Evolutionary conservation across 495 filamentous ascomycete genomes (phyloP), one percentile per base, ranked within the genome.

Genomic region (Diplogelasinospora grovesii): DNA sequence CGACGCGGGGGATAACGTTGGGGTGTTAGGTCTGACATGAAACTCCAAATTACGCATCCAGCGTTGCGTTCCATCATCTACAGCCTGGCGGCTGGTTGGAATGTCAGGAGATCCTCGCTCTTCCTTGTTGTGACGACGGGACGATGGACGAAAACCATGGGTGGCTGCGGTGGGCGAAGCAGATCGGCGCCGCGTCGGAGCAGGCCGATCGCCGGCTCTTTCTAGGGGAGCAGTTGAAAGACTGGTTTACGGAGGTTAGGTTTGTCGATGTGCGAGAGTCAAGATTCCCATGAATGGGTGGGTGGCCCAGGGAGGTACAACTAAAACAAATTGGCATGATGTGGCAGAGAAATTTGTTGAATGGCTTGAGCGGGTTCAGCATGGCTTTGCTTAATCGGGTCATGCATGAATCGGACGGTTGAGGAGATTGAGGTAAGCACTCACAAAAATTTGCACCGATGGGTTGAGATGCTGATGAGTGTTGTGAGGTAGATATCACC

Each of bases 61-160:
- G 22, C 53, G 50, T n/a, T 18, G 61, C 59, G 9, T 68, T 61
- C 29, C 37, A 69, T 26, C 69, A 79, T 38, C 66, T 78, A 15
- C 71, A 74, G 46, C 78, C 81, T 0, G 79, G 79, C n/a, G 79
- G 78, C 22, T 84, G 72, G 55, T 57, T 83, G 29, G 81, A 85
- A 57, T 70, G 70, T 41, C 77, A 83, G 44, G 82, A 86, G 44
- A 46, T 78, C 19, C 69, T 75, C 38, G 63, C 63, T n/a, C 65
- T 64, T n/a, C 70, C 71, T 4, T 54, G 57, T 38, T 81, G 75
- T 47, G 81, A 85, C 46, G 81, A 85, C 42, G 72, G 60, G 8
- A 77, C 75, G 3, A 70, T 85, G 63, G 44, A 57, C 1, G 31
- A 38, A 4, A 52, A 60, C 41, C 60, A 41, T 29, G 63, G 61